Percentiles rank a stretch among this genome's conserved stretches.
Conservation (phyloP, 495 filamentous ascomycete species). For the Penicillium waksmanii region DNA sequence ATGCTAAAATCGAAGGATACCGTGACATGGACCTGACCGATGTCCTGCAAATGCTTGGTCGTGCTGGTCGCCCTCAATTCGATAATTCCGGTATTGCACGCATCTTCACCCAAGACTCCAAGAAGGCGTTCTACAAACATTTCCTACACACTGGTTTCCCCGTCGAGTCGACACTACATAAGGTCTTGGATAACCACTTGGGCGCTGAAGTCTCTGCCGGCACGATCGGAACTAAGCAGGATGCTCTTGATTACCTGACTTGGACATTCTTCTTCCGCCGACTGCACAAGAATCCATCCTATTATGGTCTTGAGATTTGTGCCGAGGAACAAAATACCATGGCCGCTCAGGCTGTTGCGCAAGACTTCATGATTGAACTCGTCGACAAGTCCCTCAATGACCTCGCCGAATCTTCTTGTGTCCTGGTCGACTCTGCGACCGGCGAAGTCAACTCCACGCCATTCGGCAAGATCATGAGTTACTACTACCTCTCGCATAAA, state of each 20-base stretch:
- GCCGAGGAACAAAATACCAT: conserved; percentile 91
- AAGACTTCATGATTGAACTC: conserved; percentile 89
- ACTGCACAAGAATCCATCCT: conserved; percentile 97
- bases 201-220: conserved; percentile 93
- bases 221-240: conserved; percentile 91
- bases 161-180: conserved; percentile 94
- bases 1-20: conserved; percentile 97
- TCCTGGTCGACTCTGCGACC: conserved; percentile 73
- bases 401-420: conserved; percentile 80
- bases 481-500: conserved; percentile 97
- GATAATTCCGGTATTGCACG: conserved; percentile 92
- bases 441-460: conserved; percentile 88
- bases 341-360: conserved; percentile 80
- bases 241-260: conserved; percentile 95
- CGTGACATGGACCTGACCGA: conserved; percentile 99
- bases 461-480: conserved; percentile 96
- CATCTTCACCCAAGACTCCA: conserved; percentile 95
- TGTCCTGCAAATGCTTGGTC: conserved; percentile 96
- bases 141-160: conserved; percentile 98
- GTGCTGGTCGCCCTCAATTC: conserved; percentile 95
- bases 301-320: conserved; percentile 94
- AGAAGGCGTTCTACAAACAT: conserved; percentile 99
- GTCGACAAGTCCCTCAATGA: conserved; percentile 84
- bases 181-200: conserved; percentile 95
- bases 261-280: conserved; percentile 99